Conservation (phyloP, 441 rosid species). For the Aquilaria agallochum region DNA sequence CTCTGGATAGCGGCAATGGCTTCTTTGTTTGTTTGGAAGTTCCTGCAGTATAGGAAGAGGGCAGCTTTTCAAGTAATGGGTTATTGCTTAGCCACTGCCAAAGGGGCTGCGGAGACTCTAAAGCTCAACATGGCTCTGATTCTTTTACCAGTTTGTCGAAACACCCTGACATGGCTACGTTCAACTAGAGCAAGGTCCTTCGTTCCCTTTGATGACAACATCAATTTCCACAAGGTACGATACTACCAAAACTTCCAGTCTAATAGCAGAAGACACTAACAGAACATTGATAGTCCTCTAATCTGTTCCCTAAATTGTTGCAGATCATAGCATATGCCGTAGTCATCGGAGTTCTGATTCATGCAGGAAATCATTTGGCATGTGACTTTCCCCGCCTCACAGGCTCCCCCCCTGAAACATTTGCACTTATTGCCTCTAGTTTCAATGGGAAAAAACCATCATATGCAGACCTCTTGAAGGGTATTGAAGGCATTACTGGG, state of each 20-base stretch:
- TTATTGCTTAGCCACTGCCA: conserved; percentile 73
- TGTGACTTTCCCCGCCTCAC: conserved; percentile 83
- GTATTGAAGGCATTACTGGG: conserved; percentile 79
- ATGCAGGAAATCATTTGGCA: conserved; percentile 70
- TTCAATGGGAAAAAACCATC: conserved; percentile 62
- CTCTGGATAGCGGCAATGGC: conserved; percentile 67
- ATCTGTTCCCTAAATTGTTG: conserved; percentile 1
- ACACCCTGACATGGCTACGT: conserved; percentile 90
- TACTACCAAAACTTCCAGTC: neutral
- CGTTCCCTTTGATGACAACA: conserved; percentile 82
- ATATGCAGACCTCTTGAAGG: conserved; percentile 50
- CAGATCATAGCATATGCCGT: conserved; percentile 85
- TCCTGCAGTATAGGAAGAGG: conserved; percentile 61
- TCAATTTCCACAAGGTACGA: conserved; percentile 89
- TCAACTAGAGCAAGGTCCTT: conserved; percentile 62
- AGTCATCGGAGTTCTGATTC: conserved; percentile 61
- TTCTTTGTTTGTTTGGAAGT: conserved; percentile 80
- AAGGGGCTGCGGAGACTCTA: conserved; percentile 97
- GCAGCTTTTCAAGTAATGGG: conserved; percentile 86
- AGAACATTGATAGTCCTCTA: too few relatives aligned
- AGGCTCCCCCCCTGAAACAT: conserved; percentile 52
- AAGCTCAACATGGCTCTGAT: conserved; percentile 97
- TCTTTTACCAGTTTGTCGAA: conserved; percentile 90
- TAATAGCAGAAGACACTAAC: too few relatives aligned
- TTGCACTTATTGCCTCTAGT: conserved; percentile 49